Evolutionary conservation across 306 rosid genomes (phyloP).

Genomic region (Cicer cuneatum): DNA sequence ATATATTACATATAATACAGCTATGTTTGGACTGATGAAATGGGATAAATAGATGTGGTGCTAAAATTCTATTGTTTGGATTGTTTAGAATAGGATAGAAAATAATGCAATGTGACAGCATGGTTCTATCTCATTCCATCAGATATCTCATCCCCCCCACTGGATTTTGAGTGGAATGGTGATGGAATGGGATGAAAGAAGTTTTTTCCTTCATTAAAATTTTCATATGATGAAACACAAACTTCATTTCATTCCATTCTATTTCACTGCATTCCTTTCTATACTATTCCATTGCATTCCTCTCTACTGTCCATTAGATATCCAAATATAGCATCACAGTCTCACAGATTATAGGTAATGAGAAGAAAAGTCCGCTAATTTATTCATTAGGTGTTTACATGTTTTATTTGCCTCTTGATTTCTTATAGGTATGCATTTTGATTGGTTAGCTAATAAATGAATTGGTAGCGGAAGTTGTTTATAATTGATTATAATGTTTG

Average conservation of each 20-base stretch:
- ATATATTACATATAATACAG: background rate
- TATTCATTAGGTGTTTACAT: background rate
- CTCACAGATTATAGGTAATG: background rate
- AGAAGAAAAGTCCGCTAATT: background rate
- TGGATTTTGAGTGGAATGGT: slow-evolving; percentile 1
- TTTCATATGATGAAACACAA: background rate
- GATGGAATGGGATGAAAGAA: slow-evolving; percentile 4
- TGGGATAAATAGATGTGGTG: background rate
- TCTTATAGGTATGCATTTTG: slow-evolving; percentile 14
- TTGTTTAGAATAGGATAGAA: background rate
- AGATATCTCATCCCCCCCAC: background rate
- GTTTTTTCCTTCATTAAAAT: background rate
- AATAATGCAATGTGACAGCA: background rate
- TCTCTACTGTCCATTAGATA: background rate
- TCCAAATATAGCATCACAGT: background rate
- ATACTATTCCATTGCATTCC: background rate
- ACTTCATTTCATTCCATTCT: background rate
- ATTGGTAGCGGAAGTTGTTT: slow-evolving; percentile 16
- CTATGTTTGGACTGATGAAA: slow-evolving; percentile 10
- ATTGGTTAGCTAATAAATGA: slow-evolving; percentile 7
- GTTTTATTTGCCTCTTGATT: background rate
- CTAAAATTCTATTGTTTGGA: background rate
- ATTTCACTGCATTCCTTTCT: background rate
- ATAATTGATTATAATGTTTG: slow-evolving; percentile 2
- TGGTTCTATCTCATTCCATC: background rate